Evolutionary conservation across 208 protist species (phyloP).

Genomic region (Wallacemonas sp.): DNA sequence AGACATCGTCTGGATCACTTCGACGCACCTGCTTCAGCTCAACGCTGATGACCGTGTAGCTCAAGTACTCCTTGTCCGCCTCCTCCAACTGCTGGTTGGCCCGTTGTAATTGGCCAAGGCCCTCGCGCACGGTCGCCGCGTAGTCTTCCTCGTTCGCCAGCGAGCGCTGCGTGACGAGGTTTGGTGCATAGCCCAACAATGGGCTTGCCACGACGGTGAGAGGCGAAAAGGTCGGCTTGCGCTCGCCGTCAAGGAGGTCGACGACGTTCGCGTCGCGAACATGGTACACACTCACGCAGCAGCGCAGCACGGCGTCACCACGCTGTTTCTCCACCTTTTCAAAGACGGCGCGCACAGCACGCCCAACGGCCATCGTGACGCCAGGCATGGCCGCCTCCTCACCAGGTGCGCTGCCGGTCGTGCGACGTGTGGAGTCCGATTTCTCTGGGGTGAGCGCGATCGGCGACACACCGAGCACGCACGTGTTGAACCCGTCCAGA

Average conservation of each 20-base stretch:
- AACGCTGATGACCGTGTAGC: slow-evolving; percentile 8
- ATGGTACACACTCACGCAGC: slow-evolving; percentile 21
- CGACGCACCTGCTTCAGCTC: slow-evolving; percentile 13
- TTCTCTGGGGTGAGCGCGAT: neutral
- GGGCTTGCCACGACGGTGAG: slow-evolving; percentile 11
- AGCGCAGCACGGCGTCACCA: slow-evolving; percentile 13
- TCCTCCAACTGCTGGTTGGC: neutral
- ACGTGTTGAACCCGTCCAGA: slow-evolving; percentile 9
- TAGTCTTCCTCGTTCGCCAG: neutral
- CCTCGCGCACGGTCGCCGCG: neutral
- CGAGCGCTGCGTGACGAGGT: neutral
- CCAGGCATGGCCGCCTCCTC: neutral
- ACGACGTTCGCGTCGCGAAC: slow-evolving; percentile 12
- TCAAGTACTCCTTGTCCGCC: slow-evolving; percentile 1
- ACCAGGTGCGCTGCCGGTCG: neutral
- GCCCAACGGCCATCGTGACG: neutral
- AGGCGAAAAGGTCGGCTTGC: neutral
- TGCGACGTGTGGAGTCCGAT: neutral
- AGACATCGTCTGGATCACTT: neutral
- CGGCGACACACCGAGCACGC: neutral
- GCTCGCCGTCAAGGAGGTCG: slow-evolving; percentile 14
- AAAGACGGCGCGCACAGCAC: slow-evolving; percentile 2
- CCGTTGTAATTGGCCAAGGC: neutral
- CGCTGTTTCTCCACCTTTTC: neutral
- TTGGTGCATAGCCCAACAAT: slow-evolving; percentile 9